Percentiles rank a stretch among this genome's conserved stretches.
Evolutionary conservation across 768 basidiomycete species (phyloP).

Genomic region (Psilocybe subaeruginosa): DNA sequence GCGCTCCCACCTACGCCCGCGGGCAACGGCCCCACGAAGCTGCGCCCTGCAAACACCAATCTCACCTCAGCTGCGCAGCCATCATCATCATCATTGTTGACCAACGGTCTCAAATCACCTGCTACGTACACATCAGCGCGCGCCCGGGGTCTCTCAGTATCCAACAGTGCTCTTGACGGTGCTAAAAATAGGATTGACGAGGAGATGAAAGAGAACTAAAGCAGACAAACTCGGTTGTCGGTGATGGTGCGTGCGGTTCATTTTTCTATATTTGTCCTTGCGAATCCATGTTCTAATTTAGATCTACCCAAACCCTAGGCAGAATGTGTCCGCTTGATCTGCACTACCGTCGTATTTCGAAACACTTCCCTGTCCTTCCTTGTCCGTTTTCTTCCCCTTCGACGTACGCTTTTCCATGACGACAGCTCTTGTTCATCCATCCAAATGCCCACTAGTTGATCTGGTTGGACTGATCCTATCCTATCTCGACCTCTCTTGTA

Average conservation of each 20-base stretch:
- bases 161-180: conserved; percentile 29
- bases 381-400: background rate
- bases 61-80: background rate
- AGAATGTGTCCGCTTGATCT: background rate
- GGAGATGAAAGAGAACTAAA: conserved; percentile 38
- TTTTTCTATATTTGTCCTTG: background rate
- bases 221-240: background rate
- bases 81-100: background rate
- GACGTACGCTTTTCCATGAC: background rate
- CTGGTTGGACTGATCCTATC: background rate
- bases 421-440: background rate
- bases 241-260: background rate
- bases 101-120: conserved; percentile 4
- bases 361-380: too few relatives aligned
- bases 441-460: background rate
- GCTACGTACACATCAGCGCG: conserved; percentile 21
- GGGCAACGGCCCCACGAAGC: conserved; percentile 3
- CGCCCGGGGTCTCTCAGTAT: conserved; percentile 35
- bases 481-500: background rate
- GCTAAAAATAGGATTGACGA: conserved; percentile 37
- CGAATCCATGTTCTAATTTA: background rate
- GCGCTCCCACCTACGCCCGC: conserved; percentile 24
- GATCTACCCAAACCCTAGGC: background rate
- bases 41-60: conserved; percentile 13
- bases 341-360: background rate